Base-by-base conservation (phyloP, 1,284 basidiomycete genomes). In the Malassezia sympodialis region DNA sequence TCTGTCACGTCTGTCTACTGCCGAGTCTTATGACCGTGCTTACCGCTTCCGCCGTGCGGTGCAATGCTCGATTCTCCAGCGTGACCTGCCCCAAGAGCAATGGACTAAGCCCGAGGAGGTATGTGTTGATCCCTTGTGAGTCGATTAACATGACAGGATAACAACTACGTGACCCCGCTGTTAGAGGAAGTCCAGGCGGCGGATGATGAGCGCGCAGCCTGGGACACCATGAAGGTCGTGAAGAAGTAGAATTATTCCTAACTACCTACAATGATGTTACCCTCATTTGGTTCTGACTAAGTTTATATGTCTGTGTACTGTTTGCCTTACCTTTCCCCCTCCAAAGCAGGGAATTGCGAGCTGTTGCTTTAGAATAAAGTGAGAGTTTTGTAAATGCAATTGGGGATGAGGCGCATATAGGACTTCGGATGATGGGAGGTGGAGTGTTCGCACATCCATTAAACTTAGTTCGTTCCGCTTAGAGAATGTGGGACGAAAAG, bases 1-100 rank as follows among this genome's bases (percentile, higher is more conserved):
- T 11, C 43, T 98, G 67, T 76, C 74, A 44, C 90, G 93, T 75
- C 79, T 98, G 67, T 83, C 87, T 39, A 80, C 82, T 39, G 80
- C 81, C 49, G 85, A 96, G 79, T 74, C 79, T 28, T 96, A 93
- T 77, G 91, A 96, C 81, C 88, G 93, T 60, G 83, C 83, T 54
- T 96, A 80, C 82, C 88, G 94, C 65, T 80, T 94, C 76, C 87
- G 90, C 74, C 80, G 84, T 45, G 90, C 90, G 32, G 82, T 84
- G 46, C 86, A 90, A 64, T 81, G 83, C 59, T 86, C 84, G 58
- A 80, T 91, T 57, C 77, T 87, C 49, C 91, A 96, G 78, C 81
- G 83, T 52, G 80, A 84, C 34, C 81, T 96, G 19, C 84, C 90
- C 62, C 88, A 90, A 77, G 84, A 85, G 34, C 79, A 91, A 76